These are phyloP conservation scores for Plasmodium vivax DNA, from an alignment of 169 alveolate species.

Conservation along the genomic window DNA sequence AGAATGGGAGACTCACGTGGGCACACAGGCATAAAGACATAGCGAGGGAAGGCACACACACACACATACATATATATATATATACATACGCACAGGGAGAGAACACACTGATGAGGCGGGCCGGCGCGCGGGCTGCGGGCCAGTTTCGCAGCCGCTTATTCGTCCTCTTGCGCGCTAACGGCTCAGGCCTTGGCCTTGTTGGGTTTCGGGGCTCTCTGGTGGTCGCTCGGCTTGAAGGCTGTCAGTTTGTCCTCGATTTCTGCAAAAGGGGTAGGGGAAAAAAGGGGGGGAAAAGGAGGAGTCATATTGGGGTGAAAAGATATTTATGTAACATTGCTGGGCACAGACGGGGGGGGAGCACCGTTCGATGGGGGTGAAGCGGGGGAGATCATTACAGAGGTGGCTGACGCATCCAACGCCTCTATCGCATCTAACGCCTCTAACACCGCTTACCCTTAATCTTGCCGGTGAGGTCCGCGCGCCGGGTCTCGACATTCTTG, in stretches of 20 bases:
- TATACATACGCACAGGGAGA: neutral
- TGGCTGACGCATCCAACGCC: too few species aligned
- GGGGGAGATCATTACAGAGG: too few species aligned
- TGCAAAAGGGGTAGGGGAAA: neutral
- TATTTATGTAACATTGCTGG: neutral
- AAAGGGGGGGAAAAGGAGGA: neutral
- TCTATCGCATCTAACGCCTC: neutral
- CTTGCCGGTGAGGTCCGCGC: slow-evolving; percentile 75
- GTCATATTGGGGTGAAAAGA: neutral
- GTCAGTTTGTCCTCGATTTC: neutral
- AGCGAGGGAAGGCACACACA: neutral
- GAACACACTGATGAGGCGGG: neutral
- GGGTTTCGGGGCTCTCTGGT: neutral
- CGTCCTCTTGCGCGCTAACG: neutral
- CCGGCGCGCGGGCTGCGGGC: neutral
- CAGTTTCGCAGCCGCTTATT: neutral
- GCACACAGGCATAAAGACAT: neutral
- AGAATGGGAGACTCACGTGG: neutral
- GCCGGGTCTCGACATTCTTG: slow-evolving; percentile 80
- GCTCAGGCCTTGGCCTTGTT: neutral
- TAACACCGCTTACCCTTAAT: slow-evolving; percentile 39
- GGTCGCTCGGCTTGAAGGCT: neutral
- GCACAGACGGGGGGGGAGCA: neutral
- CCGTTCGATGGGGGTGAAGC: too few species aligned
- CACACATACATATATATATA: neutral